Conservation (phyloP, 2,329 filamentous ascomycete species). For the Hypoxylon sp. region DNA sequence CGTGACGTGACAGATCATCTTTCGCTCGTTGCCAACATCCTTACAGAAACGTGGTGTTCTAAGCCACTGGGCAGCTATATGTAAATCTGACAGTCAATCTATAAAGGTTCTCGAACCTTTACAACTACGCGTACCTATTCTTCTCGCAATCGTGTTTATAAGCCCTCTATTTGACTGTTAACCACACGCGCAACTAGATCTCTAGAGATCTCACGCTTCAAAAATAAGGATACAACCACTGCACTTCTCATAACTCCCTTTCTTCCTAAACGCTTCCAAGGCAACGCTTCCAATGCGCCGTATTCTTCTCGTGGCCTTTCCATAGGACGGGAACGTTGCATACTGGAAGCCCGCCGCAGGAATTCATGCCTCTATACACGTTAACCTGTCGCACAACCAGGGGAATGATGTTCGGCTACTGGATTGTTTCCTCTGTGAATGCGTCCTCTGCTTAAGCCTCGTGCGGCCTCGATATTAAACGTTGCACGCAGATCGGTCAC, state of each 20-base stretch:
- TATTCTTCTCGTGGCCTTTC: not conserved
- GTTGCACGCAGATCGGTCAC: slow-evolving; percentile 17
- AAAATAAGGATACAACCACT: too few relatives aligned
- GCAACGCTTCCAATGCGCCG: not conserved
- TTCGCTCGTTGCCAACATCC: slow-evolving; percentile 38
- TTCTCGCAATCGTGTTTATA: not conserved
- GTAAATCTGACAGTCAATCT: slow-evolving; percentile 21
- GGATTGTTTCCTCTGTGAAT: not conserved
- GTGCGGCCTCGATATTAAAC: slow-evolving; percentile 8
- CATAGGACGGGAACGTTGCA: not conserved
- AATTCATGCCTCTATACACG: not conserved
- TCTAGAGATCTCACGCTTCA: not conserved
- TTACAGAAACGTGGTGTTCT: slow-evolving; percentile 45
- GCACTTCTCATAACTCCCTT: not conserved
- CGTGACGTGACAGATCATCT: slow-evolving; percentile 42
- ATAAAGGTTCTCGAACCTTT: slow-evolving; percentile 16
- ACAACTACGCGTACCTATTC: slow-evolving; percentile 2
- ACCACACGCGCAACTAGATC: not conserved
- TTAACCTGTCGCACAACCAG: not conserved
- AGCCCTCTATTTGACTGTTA: not conserved
- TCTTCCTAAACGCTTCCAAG: not conserved
- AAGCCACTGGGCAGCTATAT: slow-evolving; percentile 37
- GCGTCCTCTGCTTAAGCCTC: not conserved
- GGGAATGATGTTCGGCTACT: not conserved
- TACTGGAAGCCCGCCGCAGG: not conserved